Evolutionary conservation across 2,329 filamentous ascomycete species (phyloP).

Genomic region (Aspergillus costaricaensis): DNA sequence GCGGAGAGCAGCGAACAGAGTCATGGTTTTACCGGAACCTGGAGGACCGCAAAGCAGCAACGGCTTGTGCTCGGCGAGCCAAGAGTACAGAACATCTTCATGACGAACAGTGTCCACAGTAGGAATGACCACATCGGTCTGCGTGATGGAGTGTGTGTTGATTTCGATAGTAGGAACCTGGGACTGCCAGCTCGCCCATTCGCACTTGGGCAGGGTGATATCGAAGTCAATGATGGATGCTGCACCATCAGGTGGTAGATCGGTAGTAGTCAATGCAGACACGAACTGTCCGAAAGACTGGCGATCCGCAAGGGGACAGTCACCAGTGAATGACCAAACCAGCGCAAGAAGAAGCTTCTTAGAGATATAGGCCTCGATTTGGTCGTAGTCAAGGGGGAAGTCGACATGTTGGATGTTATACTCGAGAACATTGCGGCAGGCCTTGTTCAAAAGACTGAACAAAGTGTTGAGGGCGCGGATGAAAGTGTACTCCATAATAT

Average conservation of each 20-base stretch:
- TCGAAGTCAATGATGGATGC: constrained; percentile 91
- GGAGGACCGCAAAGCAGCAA: constrained; percentile 94
- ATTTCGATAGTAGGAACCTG: constrained; percentile 94
- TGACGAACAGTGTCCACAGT: constrained; percentile 96
- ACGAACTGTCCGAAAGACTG: constrained; percentile 87
- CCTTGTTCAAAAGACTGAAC: constrained; percentile 94
- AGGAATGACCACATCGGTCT: constrained; percentile 97
- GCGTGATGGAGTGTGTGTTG: constrained; percentile 96
- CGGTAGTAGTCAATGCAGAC: constrained; percentile 78
- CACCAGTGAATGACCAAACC: constrained; percentile 94
- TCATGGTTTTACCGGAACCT: constrained; percentile 99
- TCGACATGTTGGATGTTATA: constrained; percentile 95
- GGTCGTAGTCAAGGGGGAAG: constrained; percentile 86
- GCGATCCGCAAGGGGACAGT: constrained; percentile 84
- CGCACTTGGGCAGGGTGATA: constrained; percentile 78
- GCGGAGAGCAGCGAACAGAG: constrained; percentile 91
- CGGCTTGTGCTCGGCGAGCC: constrained; percentile 98
- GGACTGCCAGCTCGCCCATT: constrained; percentile 92
- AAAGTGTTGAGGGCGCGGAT: constrained; percentile 88
- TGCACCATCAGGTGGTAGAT: constrained; percentile 76
- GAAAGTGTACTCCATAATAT: constrained; percentile 98
- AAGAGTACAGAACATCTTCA: constrained; percentile 98
- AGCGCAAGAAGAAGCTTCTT: constrained; percentile 93
- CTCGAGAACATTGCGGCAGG: constrained; percentile 86
- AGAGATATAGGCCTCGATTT: constrained; percentile 83